Base-by-base conservation (phyloP, 192 early-diverging fungal species). In the Lunasporangiospora selenospora region DNA sequence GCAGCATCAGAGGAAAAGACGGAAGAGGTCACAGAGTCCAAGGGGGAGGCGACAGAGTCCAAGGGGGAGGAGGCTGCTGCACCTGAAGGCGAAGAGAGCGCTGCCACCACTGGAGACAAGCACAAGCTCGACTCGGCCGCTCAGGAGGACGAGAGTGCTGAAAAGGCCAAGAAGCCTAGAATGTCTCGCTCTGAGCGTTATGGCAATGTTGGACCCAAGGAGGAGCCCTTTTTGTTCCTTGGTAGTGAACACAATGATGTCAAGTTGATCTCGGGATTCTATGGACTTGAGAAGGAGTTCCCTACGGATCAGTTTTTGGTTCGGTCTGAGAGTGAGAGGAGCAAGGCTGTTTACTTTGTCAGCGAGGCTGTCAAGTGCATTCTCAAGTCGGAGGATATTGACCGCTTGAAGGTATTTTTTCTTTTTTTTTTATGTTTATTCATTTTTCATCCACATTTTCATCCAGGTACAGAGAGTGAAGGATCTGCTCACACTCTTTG, bases 211-310 rank as follows among this genome's bases (percentile, higher is more conserved):
- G 65, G 47, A 6, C 66, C 84, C 46, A 80, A 83, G 45, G 97
- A 99, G 76, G 88, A 90, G 49, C 94, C 95, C 9, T 98, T 98
- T 81, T 78, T 92, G 45, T 93, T 97, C 78, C 54, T 98, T 53
- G 66, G 80, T 13, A 58, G 81, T 21, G 78, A 78, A 15, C 79
- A 84, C 43, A 59, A 76, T 19, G 90, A 91, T 67, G 75, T 96
- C 3, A 41, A 80, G 53, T 49, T 77, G 13, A 83, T 94, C 48
- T 77, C 81, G 63, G 65, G 83, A 32, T 93, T 88, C 60, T 99
- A 93, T 76, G 93, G 91, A 15, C 73, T 99, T 34, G 73, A 76
- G 10, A 55, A 78, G 29, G 62, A 79, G 8, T 95, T 99, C 81
- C 93, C 95, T 16, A 73, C 73, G 29, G 83, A 87, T 60, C 92